phyloP scores from a whole-genome alignment of 192 early-diverging fungal species.

The Backusella mclennaniae region DNA sequence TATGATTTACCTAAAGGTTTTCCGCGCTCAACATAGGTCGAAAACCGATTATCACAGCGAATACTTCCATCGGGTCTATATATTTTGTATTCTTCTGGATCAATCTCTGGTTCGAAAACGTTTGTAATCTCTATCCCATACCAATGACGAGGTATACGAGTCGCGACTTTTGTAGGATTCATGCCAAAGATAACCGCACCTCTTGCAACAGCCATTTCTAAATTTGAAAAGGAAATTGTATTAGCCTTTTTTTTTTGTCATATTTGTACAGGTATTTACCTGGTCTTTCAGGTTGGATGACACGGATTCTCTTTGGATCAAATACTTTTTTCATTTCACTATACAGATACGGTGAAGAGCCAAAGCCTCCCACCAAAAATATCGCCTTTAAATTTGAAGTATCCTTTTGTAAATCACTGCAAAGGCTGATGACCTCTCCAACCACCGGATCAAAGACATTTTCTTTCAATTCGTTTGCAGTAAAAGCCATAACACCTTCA shows the following conservation, averaged over 20 bases:
- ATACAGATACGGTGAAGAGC: constrained; percentile 44
- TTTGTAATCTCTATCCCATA: constrained; percentile 50
- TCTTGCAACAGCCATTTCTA: constrained; percentile 43
- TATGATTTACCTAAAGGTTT: constrained; percentile 30
- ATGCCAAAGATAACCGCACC: constrained; percentile 47
- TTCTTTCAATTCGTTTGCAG: constrained; percentile 38
- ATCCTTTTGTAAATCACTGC: constrained; percentile 34
- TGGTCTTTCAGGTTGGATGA: constrained; percentile 22
- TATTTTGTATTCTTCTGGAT: constrained; percentile 48
- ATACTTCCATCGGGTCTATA: constrained; percentile 43
- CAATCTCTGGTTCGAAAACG: constrained; percentile 41
- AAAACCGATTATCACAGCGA: constrained; percentile 47
- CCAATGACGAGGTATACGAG: constrained; percentile 39
- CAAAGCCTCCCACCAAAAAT: constrained; percentile 54
- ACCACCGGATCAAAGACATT: constrained; percentile 52
- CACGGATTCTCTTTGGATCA: not conserved
- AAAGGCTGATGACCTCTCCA: constrained; percentile 34
- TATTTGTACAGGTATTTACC: constrained; percentile 2
- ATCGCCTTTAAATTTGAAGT: constrained; percentile 40
- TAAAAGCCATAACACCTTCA: constrained; percentile 43
- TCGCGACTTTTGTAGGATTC: constrained; percentile 29
- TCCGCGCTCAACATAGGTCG: constrained; percentile 45
- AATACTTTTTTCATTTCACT: constrained; percentile 46
- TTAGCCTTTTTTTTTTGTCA: not conserved
- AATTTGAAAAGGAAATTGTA: not conserved